These are phyloP conservation scores for Mimosa pudica DNA, from an alignment of 306 rosid genomes.

Conservation along the genomic window DNA sequence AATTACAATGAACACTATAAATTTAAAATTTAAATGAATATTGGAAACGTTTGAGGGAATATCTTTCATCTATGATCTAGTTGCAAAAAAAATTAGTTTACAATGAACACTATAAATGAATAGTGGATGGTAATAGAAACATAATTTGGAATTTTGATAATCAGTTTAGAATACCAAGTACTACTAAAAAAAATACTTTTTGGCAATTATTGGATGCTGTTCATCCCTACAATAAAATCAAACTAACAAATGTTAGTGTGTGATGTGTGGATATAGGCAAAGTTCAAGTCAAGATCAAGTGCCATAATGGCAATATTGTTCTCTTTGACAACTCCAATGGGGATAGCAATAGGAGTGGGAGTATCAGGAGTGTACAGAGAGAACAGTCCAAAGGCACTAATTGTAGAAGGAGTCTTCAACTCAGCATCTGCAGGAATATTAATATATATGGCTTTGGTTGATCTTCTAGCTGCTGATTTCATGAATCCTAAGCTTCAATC, in stretches of 20 bases:
- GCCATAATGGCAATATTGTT: slow-evolving; percentile 49
- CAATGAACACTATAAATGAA: no score
- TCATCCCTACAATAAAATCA: no score
- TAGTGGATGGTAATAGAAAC: no score
- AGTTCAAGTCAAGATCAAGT: slow-evolving; percentile 39
- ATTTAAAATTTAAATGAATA: no score
- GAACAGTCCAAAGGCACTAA: slow-evolving; percentile 40
- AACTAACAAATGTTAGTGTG: neutral
- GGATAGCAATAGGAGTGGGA: slow-evolving; percentile 49
- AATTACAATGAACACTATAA: no score
- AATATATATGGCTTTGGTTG: slow-evolving; percentile 56
- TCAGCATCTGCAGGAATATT: slow-evolving; percentile 54
- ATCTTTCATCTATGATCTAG: no score
- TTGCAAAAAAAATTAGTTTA: no score
- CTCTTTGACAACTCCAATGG: slow-evolving; percentile 48
- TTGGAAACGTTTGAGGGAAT: no score
- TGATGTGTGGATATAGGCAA: slow-evolving; percentile 33
- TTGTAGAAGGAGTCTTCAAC: slow-evolving; percentile 46
- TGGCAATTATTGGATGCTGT: no score
- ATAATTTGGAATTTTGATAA: no score
- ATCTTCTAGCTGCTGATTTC: slow-evolving; percentile 53
- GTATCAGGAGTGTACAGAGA: slow-evolving; percentile 35
- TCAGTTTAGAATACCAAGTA: no score
- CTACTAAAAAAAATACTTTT: no score
- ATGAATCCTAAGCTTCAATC: slow-evolving; percentile 48